Evolutionary conservation across 2,329 filamentous ascomycete species (phyloP), one percentile per base, ranked within the genome.

Genomic region (Diaporthe ampelina): DNA sequence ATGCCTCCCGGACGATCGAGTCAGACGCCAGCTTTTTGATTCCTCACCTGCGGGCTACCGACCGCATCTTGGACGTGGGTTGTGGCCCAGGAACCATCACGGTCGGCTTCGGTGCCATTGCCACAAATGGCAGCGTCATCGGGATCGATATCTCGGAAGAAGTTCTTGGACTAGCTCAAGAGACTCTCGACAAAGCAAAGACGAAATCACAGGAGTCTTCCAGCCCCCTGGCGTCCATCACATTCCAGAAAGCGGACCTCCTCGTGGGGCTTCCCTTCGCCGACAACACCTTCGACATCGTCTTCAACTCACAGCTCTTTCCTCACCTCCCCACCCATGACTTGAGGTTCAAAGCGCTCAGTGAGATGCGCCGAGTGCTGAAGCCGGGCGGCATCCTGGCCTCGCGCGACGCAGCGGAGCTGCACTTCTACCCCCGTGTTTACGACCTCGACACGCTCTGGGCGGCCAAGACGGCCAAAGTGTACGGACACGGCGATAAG

Each of bases 291-390:
- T 82, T 81, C 61, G 80, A 82, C 65, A 74, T 81, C n/a, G 77
- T 77, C 26, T 79, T 78, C 69, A 80, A 77, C 68, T 80, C 81
- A 40, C 80, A 82, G 65, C 78, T 79, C 6, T 76, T 82, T 7
- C 71, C 73, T 9, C 81, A 82, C 52, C 77, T 80, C 21, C 70
- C 70, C 9, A 58, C 70, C 8, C 73, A 65, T 4, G 70, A 69
- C 8, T 75, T 74, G 32, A 80, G 77, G 1, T 72, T 59, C 37
- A 78, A 77, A 3, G 77, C 77, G 0, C 74, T 83, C 26, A 65
- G 72, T 19, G 81, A 83, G 73, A 81, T 82, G 79, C 73, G 78
- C 5, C 78, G 81, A 10, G 79, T 82, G 15, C 79, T 79, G 5
- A 80, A 80, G 70, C 77, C 77, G 4, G 80, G 78, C 11, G 70